These are phyloP conservation scores for Phaffia rhodozyma DNA, from an alignment of 1,284 basidiomycete genomes.

Conservation along the genomic window DNA sequence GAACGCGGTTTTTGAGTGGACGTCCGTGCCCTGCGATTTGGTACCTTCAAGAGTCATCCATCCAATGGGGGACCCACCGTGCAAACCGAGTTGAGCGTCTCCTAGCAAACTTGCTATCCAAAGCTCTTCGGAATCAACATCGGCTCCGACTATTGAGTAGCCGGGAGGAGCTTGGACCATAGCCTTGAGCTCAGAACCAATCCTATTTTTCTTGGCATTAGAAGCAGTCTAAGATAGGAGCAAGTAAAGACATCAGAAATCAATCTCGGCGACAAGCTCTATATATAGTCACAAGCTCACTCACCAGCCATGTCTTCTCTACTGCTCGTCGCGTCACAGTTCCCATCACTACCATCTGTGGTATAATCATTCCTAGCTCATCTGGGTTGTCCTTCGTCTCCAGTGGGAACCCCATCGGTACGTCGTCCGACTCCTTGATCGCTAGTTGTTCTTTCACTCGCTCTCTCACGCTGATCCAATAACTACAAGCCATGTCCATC, in stretches of 20 bases:
- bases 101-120: constrained; percentile 99
- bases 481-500: constrained; percentile 90
- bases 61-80: constrained; percentile 92
- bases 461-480: constrained; percentile 93
- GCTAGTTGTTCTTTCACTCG: constrained; percentile 90
- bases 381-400: constrained; percentile 24
- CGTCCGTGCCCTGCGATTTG: constrained; percentile 88
- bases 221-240: constrained; percentile 54
- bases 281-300: no score
- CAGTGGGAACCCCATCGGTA: constrained; percentile 38
- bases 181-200: constrained; percentile 93
- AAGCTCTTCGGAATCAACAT: constrained; percentile 96
- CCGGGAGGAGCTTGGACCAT: constrained; percentile 92
- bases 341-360: constrained; percentile 96
- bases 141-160: constrained; percentile 90
- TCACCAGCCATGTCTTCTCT: constrained; percentile 82
- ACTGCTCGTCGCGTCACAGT: constrained; percentile 95
- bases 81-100: constrained; percentile 93
- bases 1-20: constrained; percentile 91
- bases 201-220: constrained; percentile 93
- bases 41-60: constrained; percentile 99
- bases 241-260: no score
- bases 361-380: constrained; percentile 78
- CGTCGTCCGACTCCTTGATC: constrained; percentile 55
- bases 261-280: no score